Percentiles rank a stretch among this genome's conserved stretches.
These are phyloP conservation scores for Harringtonia aguacate DNA, from an alignment of 2,329 filamentous ascomycete species.

Conservation along the genomic window DNA sequence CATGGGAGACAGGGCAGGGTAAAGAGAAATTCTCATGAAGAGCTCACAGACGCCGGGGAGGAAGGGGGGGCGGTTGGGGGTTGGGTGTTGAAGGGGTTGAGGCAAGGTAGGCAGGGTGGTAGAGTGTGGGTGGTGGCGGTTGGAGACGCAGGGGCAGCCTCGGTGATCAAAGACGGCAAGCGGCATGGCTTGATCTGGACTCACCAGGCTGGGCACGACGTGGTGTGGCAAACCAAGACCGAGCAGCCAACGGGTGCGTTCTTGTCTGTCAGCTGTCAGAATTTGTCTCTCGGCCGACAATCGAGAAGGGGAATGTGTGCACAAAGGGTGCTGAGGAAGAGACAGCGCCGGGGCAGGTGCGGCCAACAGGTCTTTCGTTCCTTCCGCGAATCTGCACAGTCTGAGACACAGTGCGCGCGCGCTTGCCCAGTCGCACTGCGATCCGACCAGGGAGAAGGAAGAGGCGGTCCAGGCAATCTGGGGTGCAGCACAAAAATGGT, in stretches of 20 bases:
- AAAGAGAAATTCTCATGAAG: too few relatives aligned
- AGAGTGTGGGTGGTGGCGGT: background rate
- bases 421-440: background rate
- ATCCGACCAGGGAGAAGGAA: background rate
- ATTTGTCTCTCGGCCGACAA: background rate
- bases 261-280: background rate
- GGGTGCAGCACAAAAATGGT: background rate
- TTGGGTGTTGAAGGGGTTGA: too few relatives aligned
- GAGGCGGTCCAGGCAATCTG: background rate
- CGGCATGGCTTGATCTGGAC: background rate
- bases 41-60: too few relatives aligned
- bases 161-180: slow-evolving; percentile 3
- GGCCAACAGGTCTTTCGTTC: background rate
- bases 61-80: too few relatives aligned
- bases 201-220: background rate
- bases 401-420: slow-evolving; percentile 1
- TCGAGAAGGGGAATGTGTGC: background rate
- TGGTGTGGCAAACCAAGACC: background rate
- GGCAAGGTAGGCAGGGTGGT: background rate
- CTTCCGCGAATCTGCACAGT: background rate
- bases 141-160: background rate
- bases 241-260: too few relatives aligned
- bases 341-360: too few relatives aligned
- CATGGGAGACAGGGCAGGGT: too few relatives aligned
- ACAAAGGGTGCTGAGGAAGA: too few relatives aligned